Evolutionary conservation across 805 yeast species (phyloP).

Genomic region (Wickerhamiella parazyma): DNA sequence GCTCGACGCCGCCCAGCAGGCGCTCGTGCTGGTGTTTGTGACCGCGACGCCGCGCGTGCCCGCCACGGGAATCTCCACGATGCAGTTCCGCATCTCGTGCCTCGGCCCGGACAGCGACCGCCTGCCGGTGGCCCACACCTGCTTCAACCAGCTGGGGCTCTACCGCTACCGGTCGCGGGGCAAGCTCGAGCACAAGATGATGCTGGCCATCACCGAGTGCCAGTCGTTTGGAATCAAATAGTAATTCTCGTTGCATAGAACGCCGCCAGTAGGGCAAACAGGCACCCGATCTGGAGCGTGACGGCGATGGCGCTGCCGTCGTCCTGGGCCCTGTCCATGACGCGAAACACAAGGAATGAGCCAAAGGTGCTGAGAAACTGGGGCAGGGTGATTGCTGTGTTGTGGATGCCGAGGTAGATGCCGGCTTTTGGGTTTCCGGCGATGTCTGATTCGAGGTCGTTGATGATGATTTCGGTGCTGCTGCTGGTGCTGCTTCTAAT

Average conservation of each 20-base stretch:
- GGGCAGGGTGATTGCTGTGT: constrained; percentile 29
- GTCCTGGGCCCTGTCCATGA: constrained; percentile 21
- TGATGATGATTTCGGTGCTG: background rate
- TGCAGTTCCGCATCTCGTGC: constrained; percentile 57
- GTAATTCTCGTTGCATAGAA: constrained; percentile 15
- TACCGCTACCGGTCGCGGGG: constrained; percentile 47
- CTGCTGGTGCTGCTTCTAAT: no score
- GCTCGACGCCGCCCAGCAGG: constrained; percentile 37
- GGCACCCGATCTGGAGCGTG: constrained; percentile 28
- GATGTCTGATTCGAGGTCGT: background rate
- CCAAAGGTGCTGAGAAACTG: constrained; percentile 29
- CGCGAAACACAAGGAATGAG: constrained; percentile 26
- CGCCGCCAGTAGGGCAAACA: constrained; percentile 26
- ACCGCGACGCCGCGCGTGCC: constrained; percentile 91
- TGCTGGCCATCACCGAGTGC: constrained; percentile 60
- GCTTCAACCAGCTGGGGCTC: constrained; percentile 79
- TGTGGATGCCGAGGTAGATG: constrained; percentile 29
- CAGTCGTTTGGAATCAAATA: constrained; percentile 76
- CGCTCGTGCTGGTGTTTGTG: constrained; percentile 55
- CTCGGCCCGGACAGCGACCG: constrained; percentile 35
- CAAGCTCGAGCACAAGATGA: constrained; percentile 44
- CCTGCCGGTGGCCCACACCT: constrained; percentile 82
- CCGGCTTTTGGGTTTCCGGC: constrained; percentile 24
- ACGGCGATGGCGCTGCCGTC: constrained; percentile 28
- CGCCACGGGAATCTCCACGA: constrained; percentile 73